Evolutionary conservation across 139 green algal species (phyloP), one percentile per base, ranked within the genome.

Genomic region (Pleodorina starrii): DNA sequence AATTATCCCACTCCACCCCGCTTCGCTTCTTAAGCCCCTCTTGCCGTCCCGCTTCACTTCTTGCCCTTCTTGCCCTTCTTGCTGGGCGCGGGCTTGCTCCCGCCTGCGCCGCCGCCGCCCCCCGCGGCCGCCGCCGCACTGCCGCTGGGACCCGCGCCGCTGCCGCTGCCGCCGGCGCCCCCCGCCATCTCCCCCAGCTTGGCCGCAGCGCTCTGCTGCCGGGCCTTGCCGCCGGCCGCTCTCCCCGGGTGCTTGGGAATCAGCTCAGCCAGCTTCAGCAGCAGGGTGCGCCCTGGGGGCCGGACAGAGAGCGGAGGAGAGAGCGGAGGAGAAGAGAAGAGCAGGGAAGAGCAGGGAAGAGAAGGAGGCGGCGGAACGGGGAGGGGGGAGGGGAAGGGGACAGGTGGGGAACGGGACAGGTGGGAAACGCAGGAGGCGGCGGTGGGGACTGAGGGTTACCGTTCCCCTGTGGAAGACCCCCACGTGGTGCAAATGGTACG

Each of bases 261-360:
- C 32, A 92, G 59, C 76, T 94, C 85, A 4, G 91, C 90, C 35
- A 94, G 84, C 48, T 75, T 87, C 23, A 93, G n/a, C 32, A 94
- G 59, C 38, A 94, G 76, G 14, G 80, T 71, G 19, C 91, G 86
- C 27, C 90, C 90, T 93, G 90, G 40, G 71, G n/a, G n/a, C n/a
- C n/a, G n/a, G n/a, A n/a, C n/a, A n/a, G n/a, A n/a, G n/a, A n/a
- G n/a, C n/a, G n/a, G n/a, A n/a, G n/a, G n/a, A n/a, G n/a, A n/a
- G n/a, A n/a, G n/a, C 85, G 40, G 32, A 16, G 51, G 17, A 14
- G 17, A 14, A 60, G 51, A 17, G 5, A 82, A 38, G 43, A 63
- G 27, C 40, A 5, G 5, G 17, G 6, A 17, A 76, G 68, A 16
- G 60, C 12, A 35, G 66, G 29, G 66, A 5, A 17, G 17, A 40